Percentiles rank a stretch among this genome's conserved stretches.
These are phyloP conservation scores for Pythium dissimile DNA, from an alignment of 352 stramenopile genomes.

Conservation along the genomic window DNA sequence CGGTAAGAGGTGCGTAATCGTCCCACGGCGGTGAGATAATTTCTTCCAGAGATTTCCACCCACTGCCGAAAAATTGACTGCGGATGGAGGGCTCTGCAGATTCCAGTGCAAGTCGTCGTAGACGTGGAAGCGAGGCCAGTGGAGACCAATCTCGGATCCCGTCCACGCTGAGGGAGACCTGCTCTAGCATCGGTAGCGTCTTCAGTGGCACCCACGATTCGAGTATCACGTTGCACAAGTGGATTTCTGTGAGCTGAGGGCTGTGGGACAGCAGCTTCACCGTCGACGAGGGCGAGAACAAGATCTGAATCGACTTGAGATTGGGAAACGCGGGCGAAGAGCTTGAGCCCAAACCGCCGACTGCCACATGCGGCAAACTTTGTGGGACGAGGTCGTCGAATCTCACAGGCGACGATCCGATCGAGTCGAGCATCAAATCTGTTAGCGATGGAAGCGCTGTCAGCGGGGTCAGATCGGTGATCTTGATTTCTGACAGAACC, in stretches of 20 bases:
- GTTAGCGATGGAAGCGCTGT: neutral
- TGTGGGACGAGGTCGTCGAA: too few relatives aligned
- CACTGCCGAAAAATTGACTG: neutral
- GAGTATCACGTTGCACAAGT: slow-evolving; percentile 5
- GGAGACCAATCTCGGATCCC: slow-evolving; percentile 10
- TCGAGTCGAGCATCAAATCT: slow-evolving; percentile 12
- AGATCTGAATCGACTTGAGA: slow-evolving; percentile 10
- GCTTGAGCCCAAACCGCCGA: neutral
- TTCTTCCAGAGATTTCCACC: slow-evolving; percentile 13
- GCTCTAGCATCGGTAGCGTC: neutral
- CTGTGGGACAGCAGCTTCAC: slow-evolving; percentile 1
- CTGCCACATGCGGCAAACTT: too few relatives aligned
- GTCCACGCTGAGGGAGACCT: slow-evolving; percentile 13
- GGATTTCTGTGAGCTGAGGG: slow-evolving; percentile 2
- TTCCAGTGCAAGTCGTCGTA: slow-evolving; percentile 9
- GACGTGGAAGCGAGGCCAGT: neutral
- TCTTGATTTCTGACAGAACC: neutral
- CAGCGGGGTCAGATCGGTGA: slow-evolving; percentile 11
- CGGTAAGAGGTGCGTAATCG: slow-evolving; percentile 8
- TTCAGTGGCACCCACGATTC: slow-evolving; percentile 1
- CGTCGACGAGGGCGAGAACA: slow-evolving; percentile 3
- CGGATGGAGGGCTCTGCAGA: neutral
- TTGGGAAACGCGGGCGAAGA: neutral
- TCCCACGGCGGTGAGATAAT: slow-evolving; percentile 19
- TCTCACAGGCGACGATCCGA: neutral